Evolutionary conservation across 169 alveolate genomes (phyloP), one percentile per base, ranked within the genome.

Genomic region (Plasmodium vivax): DNA sequence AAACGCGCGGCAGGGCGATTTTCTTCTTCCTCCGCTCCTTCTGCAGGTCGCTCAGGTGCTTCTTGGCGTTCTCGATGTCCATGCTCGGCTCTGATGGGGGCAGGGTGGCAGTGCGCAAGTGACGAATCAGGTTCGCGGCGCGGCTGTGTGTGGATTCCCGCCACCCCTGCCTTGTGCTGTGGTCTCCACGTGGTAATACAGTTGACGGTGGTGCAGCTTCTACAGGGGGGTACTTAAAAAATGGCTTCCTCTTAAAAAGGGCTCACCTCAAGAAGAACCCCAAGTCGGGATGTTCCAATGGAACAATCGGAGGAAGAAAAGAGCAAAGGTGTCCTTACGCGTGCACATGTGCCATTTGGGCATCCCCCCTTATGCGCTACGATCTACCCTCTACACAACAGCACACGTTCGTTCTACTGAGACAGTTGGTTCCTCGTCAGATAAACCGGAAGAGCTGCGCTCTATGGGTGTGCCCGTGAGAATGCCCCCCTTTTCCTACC

Each of bases 21-120:
- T 75, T 87, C 34, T 87, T 83, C 62, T 41, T 87, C 71, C 93
- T 75, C 68, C 93, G 14, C 62, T 87, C 93, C 81, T 87, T 84
- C 68, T 87, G 87, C 19, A 87, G 56, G 41, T 87, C 93, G 47
- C 93, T 87, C 14, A 87, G 72, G 32, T 87, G 87, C 45, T 75
- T 87, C 62, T 87, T 75, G 71, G 93, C 79, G 45, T 87, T 87
- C 34, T 87, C 93, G 12, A 87, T 87, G 43, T 87, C 93, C 93
- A 87, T 87, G 3, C 19, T 51, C 14, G 62, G 23, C 1, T 87
- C 1, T 34, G 23, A 14, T 1, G 6, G 23, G 62, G 62, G 23
- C 2, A 2, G 27, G 62, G 23, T 3, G 62, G 27, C 7, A 14
- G 6, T 51, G 19, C 2, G 62, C 1, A 14, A 10, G 56, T 43